phyloP scores from a whole-genome alignment of 768 basidiomycete genomes.

The Cystoderma amianthinum region DNA sequence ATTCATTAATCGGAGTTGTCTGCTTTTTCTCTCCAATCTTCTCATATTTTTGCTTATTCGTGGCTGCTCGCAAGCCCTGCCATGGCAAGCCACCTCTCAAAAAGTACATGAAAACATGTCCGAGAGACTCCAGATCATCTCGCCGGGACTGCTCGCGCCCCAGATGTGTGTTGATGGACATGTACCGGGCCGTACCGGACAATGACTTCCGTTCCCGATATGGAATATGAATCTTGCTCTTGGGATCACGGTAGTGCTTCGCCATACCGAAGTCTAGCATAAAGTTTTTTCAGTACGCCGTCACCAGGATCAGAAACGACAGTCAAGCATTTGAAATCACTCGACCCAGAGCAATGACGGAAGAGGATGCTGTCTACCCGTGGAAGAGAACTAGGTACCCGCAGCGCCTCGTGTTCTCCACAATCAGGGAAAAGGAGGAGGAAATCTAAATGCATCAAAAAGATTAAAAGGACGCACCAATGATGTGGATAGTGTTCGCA shows the following conservation, averaged over 20 bases:
- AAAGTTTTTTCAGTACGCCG: too few relatives aligned
- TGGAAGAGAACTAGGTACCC: neutral
- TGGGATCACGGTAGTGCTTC: slow-evolving; percentile 98
- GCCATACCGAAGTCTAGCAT: slow-evolving; percentile 99
- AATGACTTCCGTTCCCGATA: slow-evolving; percentile 97
- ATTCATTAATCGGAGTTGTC: slow-evolving; percentile 81
- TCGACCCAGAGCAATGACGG: too few relatives aligned
- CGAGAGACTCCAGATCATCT: slow-evolving; percentile 94
- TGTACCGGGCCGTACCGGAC: slow-evolving; percentile 95
- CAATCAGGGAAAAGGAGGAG: neutral
- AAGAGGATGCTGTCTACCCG: too few relatives aligned
- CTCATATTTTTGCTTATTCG: slow-evolving; percentile 99
- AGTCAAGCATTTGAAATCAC: too few relatives aligned
- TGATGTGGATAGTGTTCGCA: slow-evolving; percentile 83
- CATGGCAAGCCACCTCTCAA: slow-evolving; percentile 93
- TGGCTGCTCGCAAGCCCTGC: slow-evolving; percentile 96
- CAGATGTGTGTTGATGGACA: slow-evolving; percentile 99
- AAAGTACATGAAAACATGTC: slow-evolving; percentile 99
- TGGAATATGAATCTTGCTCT: slow-evolving; percentile 97
- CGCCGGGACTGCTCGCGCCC: slow-evolving; percentile 92
- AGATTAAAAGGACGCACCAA: slow-evolving; percentile 48
- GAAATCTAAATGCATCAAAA: slow-evolving; percentile 2
- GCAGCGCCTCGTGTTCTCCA: slow-evolving; percentile 1
- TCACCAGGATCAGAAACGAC: too few relatives aligned
- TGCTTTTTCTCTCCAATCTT: slow-evolving; percentile 99